Evolutionary conservation across 106 monocot genomes (phyloP), one percentile per base, ranked within the genome.

Genomic region (Dendrobium nobile): DNA sequence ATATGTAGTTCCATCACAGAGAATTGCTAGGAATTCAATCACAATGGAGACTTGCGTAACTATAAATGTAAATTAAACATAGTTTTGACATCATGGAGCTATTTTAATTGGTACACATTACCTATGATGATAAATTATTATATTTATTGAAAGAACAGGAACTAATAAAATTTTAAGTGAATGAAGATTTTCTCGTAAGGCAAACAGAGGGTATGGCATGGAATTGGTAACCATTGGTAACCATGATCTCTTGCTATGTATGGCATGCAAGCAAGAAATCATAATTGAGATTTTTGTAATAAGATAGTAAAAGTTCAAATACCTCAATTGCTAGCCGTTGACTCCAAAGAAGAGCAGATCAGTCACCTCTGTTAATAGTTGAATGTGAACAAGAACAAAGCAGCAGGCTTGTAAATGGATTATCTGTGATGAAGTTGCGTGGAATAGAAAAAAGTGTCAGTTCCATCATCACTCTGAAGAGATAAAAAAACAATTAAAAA

Each of bases 331-430:
- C 87, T 84, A 99, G 84, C 77, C 87, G 85, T 54, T 90, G 93
- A 77, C 91, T 86, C 93, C 99, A 88, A 79, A 88, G 75, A 81
- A 88, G 72, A 76, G 85, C 19, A 79, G 84, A 88, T 84, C 82
- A 81, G 31, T 75, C 84, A 65, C 3, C 77, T 73, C 11, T 84
- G n/a, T 28, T 65, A 77, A 51, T 72, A 84, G 79, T 77, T 67
- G 87, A 85, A 67, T 84, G 77, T 58, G 82, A 84, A 82, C 54
- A 88, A 84, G 92, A 91, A 84, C 88, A 88, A 48, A 93, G 80
- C 78, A 99, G 88, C 70, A 99, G 84, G 85, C 95, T 99, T 91
- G 99, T 93, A 72, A 89, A 99, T 47, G 93, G 93, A 87, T 99
- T 99, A 79, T 92, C 88, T 75, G 78, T 79, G 80, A 95, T 99